phyloP scores from a whole-genome alignment of 768 basidiomycete species.

The Flagelloscypha sp. region DNA sequence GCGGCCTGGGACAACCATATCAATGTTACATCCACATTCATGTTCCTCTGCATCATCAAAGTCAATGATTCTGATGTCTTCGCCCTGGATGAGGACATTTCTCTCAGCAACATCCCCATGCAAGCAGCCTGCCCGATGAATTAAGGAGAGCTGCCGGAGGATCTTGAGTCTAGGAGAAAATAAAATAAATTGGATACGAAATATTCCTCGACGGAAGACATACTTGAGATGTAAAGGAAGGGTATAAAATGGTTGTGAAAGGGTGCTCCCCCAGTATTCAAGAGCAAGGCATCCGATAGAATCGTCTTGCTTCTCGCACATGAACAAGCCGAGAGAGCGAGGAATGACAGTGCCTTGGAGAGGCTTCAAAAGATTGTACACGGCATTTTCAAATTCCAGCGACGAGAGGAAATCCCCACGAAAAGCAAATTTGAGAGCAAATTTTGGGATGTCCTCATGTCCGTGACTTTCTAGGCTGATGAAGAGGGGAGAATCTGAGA shows the following conservation, averaged over 20 bases:
- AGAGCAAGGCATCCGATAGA: slow-evolving; percentile 31
- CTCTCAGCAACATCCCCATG: slow-evolving; percentile 32
- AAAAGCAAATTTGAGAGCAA: slow-evolving; percentile 29
- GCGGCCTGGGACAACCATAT: slow-evolving; percentile 19
- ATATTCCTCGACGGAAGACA: slow-evolving; percentile 8
- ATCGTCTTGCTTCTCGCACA: slow-evolving; percentile 24
- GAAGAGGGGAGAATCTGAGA: slow-evolving; percentile 28
- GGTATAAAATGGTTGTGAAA: slow-evolving; percentile 20
- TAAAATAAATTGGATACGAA: not conserved
- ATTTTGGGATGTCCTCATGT: slow-evolving; percentile 4
- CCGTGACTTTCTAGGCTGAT: not conserved
- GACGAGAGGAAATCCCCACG: slow-evolving; percentile 28
- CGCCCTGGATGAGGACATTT: slow-evolving; percentile 26
- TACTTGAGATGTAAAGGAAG: slow-evolving; percentile 25
- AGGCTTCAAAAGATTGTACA: slow-evolving; percentile 22
- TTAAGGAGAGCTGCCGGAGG: slow-evolving; percentile 22
- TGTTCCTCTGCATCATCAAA: slow-evolving; percentile 26
- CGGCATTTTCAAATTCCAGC: slow-evolving; percentile 25
- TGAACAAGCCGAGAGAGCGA: slow-evolving; percentile 26
- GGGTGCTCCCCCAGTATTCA: slow-evolving; percentile 28
- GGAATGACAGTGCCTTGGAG: slow-evolving; percentile 28
- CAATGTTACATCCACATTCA: slow-evolving; percentile 18
- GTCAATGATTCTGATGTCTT: slow-evolving; percentile 29
- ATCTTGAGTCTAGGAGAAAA: slow-evolving; percentile 20
- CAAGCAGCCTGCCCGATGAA: slow-evolving; percentile 26